Conservation (phyloP, 176 grass and related monocot genomes). For the Carex parvula region DNA sequence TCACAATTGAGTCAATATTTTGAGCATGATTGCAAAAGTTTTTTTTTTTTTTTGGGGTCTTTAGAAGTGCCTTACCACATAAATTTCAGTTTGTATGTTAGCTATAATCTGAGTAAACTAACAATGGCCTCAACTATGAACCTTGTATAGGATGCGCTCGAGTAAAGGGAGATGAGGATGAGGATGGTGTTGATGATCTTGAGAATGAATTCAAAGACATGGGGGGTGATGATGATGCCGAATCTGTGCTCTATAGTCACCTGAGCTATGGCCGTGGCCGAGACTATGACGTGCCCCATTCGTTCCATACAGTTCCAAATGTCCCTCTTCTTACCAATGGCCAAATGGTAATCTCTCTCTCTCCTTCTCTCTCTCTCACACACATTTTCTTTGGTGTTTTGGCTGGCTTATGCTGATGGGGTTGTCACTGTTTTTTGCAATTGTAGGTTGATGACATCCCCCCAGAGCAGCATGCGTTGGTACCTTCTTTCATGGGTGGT, state of each 20-base stretch:
- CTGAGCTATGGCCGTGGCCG: conserved; percentile 75
- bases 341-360: conserved; percentile 50
- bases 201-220: conserved; percentile 77
- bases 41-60: neutral
- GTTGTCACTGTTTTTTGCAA: neutral
- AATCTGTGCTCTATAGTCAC: conserved; percentile 56
- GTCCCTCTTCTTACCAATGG: conserved; percentile 91
- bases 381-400: neutral
- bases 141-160: conserved; percentile 48
- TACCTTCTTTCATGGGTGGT: conserved; percentile 74
- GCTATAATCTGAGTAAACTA: neutral
- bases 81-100: neutral
- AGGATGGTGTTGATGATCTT: conserved; percentile 76
- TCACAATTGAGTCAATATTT: neutral
- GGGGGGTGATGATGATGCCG: conserved; percentile 47
- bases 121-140: neutral
- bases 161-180: conserved; percentile 82
- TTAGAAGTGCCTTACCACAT: neutral
- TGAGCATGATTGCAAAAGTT: neutral
- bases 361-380: neutral
- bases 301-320: conserved; percentile 45
- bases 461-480: conserved; percentile 88
- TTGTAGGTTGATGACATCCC: conserved; percentile 81
- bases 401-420: conserved; percentile 12
- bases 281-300: conserved; percentile 35